Evolutionary conservation across 2,329 filamentous ascomycete species (phyloP), one percentile per base, ranked within the genome.

Genomic region (Fonsecaea monophora): DNA sequence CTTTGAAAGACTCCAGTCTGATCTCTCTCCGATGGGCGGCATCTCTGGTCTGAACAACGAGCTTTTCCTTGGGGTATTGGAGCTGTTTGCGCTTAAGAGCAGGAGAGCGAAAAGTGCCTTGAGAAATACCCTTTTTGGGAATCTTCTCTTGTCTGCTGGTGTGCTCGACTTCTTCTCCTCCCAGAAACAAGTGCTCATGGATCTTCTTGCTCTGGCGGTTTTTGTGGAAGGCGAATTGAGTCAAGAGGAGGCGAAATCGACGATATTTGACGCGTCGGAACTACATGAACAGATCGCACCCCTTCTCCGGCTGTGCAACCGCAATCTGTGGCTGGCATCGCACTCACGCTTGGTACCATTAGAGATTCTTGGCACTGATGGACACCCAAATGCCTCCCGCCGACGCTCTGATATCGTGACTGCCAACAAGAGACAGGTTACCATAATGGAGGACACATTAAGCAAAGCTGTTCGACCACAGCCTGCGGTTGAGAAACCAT

Each of bases 161-260:
- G 88, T 91, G 0, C 90, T 94, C 74, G 93, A 98, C 75, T 90
- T 87, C 12, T 85, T 95, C 6, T 85, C 90, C 59, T 79, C 92
- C 37, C 90, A 91, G 67, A 89, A 89, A 79, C 87, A 87, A 67
- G 83, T 95, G 8, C 87, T 96, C 59, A 88, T 96, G 69, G 92
- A 94, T 74, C 86, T 98, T 65, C 82, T 98, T 2, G 85, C 95
- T 2, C 84, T 99, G 6, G 83, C 96, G 15, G 85, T 95, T 9
- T 93, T 97, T 77, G 90, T 98, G 84, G 90, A 95, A 76, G 89
- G 89, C 45, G 92, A 95, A 75, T 86, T 92, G 61, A 90, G 94
- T 65, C 86, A 89, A 70, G 88, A 92, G 48, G 86, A 91, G 15
- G 87, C 87, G 1, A 82, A 83, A 21, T 74, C 76, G 74, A 81